A percentile compares a stretch with the other conserved stretches of the same genome.
These are phyloP conservation scores for Lepidium didymum DNA, from an alignment of 345 rosid species.

Conservation along the genomic window DNA sequence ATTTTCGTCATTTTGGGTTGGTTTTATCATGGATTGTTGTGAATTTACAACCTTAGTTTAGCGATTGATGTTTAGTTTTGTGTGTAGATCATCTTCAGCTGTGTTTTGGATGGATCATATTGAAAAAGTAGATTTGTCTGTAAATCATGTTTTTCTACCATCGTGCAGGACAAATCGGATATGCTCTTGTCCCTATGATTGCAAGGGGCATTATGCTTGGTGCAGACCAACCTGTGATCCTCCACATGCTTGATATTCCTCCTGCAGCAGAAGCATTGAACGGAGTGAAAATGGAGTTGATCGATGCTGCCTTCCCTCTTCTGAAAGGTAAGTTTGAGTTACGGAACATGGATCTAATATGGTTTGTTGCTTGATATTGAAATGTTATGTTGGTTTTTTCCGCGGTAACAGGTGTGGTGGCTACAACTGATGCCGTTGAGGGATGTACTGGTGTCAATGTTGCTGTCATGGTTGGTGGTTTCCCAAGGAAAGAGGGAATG, in stretches of 20 bases:
- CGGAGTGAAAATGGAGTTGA: constrained; percentile 96
- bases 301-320: constrained; percentile 95
- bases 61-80: background rate
- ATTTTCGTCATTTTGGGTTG: background rate
- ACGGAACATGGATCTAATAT: background rate
- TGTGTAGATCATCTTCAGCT: background rate
- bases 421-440: constrained; percentile 88
- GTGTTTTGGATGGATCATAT: background rate
- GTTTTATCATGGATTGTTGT: background rate
- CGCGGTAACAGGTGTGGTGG: constrained; percentile 71
- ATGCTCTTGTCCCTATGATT: constrained; percentile 97
- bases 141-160: background rate
- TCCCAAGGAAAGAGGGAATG: constrained; percentile 98
- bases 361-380: background rate
- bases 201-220: constrained; percentile 98
- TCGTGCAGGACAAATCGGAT: constrained; percentile 90
- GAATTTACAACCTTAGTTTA: background rate
- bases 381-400: background rate
- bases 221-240: constrained; percentile 93
- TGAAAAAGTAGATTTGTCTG: background rate
- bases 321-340: constrained; percentile 53
- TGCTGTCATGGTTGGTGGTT: constrained; percentile 97
- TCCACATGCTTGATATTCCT: constrained; percentile 97
- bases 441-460: constrained; percentile 88
- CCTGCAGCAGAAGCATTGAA: constrained; percentile 95